Conservation (phyloP, 306 rosid genomes). For the Fagus crenata region DNA sequence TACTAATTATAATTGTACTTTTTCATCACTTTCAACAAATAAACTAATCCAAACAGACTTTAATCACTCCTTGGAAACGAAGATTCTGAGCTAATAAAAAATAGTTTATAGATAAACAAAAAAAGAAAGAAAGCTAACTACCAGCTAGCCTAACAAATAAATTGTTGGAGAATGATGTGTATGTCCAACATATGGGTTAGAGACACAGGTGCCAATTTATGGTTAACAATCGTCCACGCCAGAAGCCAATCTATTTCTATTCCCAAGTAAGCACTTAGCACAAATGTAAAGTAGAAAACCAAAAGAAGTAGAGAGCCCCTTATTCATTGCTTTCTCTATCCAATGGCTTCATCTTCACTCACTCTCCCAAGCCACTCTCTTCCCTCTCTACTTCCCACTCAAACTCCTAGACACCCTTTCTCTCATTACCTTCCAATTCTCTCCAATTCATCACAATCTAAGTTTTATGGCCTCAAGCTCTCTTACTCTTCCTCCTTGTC, state of each 20-base stretch:
- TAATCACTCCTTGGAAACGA: too few species aligned
- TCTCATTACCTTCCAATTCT: slow-evolving; percentile 36
- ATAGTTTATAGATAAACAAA: too few species aligned
- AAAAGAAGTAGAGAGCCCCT: neutral
- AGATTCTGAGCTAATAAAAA: too few species aligned
- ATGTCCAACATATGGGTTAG: too few species aligned
- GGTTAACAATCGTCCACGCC: slow-evolving; percentile 66
- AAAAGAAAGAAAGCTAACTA: too few species aligned
- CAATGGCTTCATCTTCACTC: slow-evolving; percentile 55
- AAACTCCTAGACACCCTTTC: slow-evolving; percentile 44
- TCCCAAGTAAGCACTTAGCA: neutral
- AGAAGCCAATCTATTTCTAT: slow-evolving; percentile 35
- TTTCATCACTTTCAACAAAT: too few species aligned
- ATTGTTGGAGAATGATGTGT: too few species aligned
- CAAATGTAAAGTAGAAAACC: neutral
- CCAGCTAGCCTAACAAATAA: too few species aligned
- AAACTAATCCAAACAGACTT: too few species aligned
- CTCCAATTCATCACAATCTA: slow-evolving; percentile 51
- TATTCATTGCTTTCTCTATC: slow-evolving; percentile 1
- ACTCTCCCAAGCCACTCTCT: slow-evolving; percentile 50
- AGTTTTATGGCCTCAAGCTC: slow-evolving; percentile 60
- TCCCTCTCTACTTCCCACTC: slow-evolving; percentile 44
- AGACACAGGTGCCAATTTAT: slow-evolving; percentile 6
- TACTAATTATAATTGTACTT: too few species aligned
- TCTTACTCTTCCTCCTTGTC: slow-evolving; percentile 45